Evolutionary conservation across 208 protist species (phyloP).

Genomic region (Chromosphaera perkinsii): DNA sequence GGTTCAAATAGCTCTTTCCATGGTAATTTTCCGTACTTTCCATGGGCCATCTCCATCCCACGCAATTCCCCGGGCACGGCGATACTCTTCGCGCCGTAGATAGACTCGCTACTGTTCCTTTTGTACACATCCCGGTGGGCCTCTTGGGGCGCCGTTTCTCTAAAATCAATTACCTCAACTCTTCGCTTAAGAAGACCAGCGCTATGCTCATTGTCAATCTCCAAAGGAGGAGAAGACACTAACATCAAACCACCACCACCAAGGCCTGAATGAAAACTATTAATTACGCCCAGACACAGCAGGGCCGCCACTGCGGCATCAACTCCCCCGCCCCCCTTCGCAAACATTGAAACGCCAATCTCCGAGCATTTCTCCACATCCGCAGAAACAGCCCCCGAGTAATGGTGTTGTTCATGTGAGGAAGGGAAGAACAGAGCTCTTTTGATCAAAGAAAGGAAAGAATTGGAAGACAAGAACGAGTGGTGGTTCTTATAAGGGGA

Average conservation of each 20-base stretch:
- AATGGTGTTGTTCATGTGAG: too few relatives aligned
- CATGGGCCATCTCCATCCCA: not conserved
- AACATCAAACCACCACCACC: conserved; percentile 48
- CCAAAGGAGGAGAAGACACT: too few relatives aligned
- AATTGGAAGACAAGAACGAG: too few relatives aligned
- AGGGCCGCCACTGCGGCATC: conserved; percentile 42
- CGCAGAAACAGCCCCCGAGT: too few relatives aligned
- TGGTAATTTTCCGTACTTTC: not conserved
- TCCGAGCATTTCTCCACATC: too few relatives aligned
- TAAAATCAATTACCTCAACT: conserved; percentile 26
- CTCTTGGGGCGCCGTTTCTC: conserved; percentile 9
- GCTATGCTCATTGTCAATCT: too few relatives aligned
- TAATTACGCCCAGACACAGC: conserved; percentile 44
- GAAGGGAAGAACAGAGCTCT: too few relatives aligned
- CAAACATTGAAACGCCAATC: too few relatives aligned
- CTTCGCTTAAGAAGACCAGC: too few relatives aligned
- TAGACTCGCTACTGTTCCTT: not conserved
- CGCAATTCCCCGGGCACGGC: conserved; percentile 20
- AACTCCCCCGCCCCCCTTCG: too few relatives aligned
- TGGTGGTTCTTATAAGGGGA: too few relatives aligned
- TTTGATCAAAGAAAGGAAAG: too few relatives aligned
- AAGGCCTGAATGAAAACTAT: conserved; percentile 41
- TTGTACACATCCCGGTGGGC: conserved; percentile 16
- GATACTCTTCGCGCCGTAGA: not conserved
- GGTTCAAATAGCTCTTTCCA: conserved; percentile 9